Percentiles rank a stretch among this genome's conserved stretches.
phyloP scores from a whole-genome alignment of 1,139 yeast species.

The Saccharomycopsis crataegensis region DNA sequence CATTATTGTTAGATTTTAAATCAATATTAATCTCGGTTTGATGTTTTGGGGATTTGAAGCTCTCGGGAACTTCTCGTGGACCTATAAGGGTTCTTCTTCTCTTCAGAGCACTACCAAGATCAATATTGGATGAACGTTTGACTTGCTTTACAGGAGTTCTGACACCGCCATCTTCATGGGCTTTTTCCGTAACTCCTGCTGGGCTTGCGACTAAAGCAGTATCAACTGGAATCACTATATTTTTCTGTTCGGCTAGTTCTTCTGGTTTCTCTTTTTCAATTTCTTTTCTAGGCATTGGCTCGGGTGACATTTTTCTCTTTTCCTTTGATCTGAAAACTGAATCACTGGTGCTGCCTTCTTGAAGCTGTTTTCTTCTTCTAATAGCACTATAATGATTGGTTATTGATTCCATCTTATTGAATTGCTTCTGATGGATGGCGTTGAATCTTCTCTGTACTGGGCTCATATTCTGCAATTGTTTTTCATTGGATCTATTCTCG shows the following conservation, averaged over 20 bases:
- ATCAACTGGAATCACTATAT: background rate
- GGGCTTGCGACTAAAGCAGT: background rate
- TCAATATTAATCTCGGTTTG: background rate
- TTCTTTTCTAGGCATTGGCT: slow-evolving; percentile 5
- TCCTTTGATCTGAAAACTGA: background rate
- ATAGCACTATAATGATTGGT: slow-evolving; percentile 16
- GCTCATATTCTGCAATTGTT: slow-evolving; percentile 17
- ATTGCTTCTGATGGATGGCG: slow-evolving; percentile 22
- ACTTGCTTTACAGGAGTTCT: slow-evolving; percentile 7
- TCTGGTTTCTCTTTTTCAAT: background rate
- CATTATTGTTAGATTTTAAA: background rate
- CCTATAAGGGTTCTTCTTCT: slow-evolving; percentile 19
- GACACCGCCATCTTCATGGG: background rate
- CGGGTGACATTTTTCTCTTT: background rate
- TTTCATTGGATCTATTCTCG: slow-evolving; percentile 5
- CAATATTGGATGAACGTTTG: slow-evolving; percentile 13
- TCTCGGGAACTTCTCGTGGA: slow-evolving; percentile 16
- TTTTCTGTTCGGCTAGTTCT: background rate
- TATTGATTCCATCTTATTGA: slow-evolving; percentile 21
- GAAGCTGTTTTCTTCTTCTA: slow-evolving; percentile 13
- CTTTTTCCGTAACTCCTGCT: background rate
- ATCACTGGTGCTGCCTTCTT: background rate
- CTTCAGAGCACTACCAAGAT: slow-evolving; percentile 18
- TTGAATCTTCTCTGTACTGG: slow-evolving; percentile 23
- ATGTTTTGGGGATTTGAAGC: slow-evolving; percentile 5